phyloP scores from a whole-genome alignment of 352 stramenopile species.

The Phytophthora sojae region DNA sequence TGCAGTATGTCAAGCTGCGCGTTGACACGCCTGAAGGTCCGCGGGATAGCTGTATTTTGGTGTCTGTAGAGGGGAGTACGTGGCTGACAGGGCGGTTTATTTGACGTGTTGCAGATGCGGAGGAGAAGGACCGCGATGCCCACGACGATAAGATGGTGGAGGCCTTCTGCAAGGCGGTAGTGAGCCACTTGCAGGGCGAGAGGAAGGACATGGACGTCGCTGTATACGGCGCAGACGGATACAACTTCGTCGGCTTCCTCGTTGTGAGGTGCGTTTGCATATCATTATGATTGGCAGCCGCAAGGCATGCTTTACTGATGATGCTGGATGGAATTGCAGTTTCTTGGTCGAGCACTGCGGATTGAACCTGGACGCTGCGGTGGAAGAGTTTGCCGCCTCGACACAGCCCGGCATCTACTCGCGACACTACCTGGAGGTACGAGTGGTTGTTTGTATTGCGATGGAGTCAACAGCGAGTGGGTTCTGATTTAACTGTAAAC shows the following conservation, averaged over 20 bases:
- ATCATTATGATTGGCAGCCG: background rate
- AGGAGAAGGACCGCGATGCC: constrained; percentile 42
- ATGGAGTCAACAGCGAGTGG: constrained; percentile 2
- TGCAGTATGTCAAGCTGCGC: constrained; percentile 80
- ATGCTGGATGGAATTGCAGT: constrained; percentile 26
- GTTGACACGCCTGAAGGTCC: constrained; percentile 50
- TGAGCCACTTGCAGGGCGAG: constrained; percentile 64
- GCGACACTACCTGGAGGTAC: constrained; percentile 71
- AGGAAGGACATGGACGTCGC: constrained; percentile 83
- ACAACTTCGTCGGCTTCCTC: constrained; percentile 82
- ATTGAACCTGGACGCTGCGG: constrained; percentile 63
- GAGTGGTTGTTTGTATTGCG: background rate
- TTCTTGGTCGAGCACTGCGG: constrained; percentile 80
- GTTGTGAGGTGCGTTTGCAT: constrained; percentile 59
- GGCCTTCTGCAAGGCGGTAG: constrained; percentile 67
- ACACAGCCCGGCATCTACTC: constrained; percentile 74
- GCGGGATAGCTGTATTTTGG: background rate
- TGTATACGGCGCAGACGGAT: constrained; percentile 68
- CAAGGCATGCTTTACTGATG: background rate
- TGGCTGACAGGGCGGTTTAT: constrained; percentile 5
- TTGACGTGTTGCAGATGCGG: constrained; percentile 27
- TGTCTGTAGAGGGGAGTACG: background rate
- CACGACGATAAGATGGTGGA: constrained; percentile 63
- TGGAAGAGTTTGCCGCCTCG: constrained; percentile 68
- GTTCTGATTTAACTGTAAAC: background rate